These are phyloP conservation scores for Lepidium aucheri DNA, from an alignment of 345 rosid genomes.

Conservation along the genomic window DNA sequence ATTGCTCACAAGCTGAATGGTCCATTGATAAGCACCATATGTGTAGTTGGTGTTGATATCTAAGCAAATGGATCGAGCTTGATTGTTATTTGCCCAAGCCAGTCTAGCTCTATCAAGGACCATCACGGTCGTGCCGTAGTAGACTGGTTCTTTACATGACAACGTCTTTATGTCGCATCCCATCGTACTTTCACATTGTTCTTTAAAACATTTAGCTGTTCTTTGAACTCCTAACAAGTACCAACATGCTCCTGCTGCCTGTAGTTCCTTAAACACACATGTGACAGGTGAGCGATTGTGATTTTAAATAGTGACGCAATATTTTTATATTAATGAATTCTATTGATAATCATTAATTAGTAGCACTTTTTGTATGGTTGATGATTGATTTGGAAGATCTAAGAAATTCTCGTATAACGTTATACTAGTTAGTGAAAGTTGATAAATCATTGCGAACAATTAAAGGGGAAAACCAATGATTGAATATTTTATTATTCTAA, in stretches of 20 bases:
- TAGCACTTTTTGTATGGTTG: background rate
- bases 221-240: constrained; percentile 88
- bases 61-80: constrained; percentile 52
- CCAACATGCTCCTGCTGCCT: constrained; percentile 99
- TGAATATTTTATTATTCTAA: background rate
- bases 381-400: constrained; percentile 4
- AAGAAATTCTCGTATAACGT: background rate
- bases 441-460: background rate
- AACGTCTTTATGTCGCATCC: constrained; percentile 48
- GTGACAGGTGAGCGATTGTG: background rate
- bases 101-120: constrained; percentile 41
- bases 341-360: background rate
- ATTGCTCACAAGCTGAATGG: constrained; percentile 73
- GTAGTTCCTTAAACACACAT: background rate
- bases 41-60: constrained; percentile 45
- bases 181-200: constrained; percentile 46
- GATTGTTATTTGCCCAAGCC: constrained; percentile 54
- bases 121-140: constrained; percentile 58
- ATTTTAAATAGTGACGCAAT: background rate
- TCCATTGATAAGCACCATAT: constrained; percentile 91
- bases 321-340: background rate
- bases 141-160: constrained; percentile 65
- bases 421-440: background rate
- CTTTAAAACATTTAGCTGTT: constrained; percentile 65
- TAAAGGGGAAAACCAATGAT: constrained; percentile 13